Percentiles rank a stretch among this genome's conserved stretches.
Conservation (phyloP, 2,329 filamentous ascomycete species). For the Rutstroemia sp. region DNA sequence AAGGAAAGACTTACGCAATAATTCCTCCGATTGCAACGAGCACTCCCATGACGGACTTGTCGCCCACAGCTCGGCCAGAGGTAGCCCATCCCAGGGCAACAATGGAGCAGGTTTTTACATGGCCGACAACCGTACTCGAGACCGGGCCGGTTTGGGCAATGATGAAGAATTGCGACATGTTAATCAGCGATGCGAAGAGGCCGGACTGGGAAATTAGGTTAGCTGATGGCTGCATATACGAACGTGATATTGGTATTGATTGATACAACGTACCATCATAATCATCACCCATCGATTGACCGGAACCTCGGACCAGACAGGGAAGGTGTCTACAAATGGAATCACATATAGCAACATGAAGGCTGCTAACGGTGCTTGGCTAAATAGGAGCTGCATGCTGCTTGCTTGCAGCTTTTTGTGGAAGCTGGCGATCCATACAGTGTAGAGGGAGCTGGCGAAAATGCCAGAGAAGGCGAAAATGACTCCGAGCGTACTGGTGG, state of each 20-base stretch:
- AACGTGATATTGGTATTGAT: background rate
- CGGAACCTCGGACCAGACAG: slow-evolving; percentile 45
- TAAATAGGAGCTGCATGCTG: slow-evolving; percentile 63
- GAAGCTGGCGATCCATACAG: slow-evolving; percentile 60
- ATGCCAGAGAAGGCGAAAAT: slow-evolving; percentile 58
- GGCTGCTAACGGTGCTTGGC: slow-evolving; percentile 57
- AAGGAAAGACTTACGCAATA: slow-evolving; percentile 40
- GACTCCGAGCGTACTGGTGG: slow-evolving; percentile 51
- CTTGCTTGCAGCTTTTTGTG: slow-evolving; percentile 58
- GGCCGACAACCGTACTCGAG: slow-evolving; percentile 58
- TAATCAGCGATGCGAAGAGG: slow-evolving; percentile 55
- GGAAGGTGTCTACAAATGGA: slow-evolving; percentile 57
- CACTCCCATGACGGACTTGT: slow-evolving; percentile 48
- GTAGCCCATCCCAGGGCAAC: slow-evolving; percentile 55
- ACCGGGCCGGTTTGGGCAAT: slow-evolving; percentile 55
- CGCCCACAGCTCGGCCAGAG: slow-evolving; percentile 47
- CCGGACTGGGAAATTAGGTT: slow-evolving; percentile 43
- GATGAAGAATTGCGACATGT: slow-evolving; percentile 57
- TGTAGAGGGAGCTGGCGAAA: slow-evolving; percentile 59
- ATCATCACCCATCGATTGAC: slow-evolving; percentile 51
- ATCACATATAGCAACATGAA: slow-evolving; percentile 58
- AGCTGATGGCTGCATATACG: slow-evolving; percentile 11
- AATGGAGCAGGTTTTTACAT: slow-evolving; percentile 59
- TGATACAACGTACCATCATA: slow-evolving; percentile 39
- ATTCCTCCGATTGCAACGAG: slow-evolving; percentile 50